Evolutionary conservation across 352 stramenopile genomes (phyloP).

Genomic region (Phytophthora pluvialis): DNA sequence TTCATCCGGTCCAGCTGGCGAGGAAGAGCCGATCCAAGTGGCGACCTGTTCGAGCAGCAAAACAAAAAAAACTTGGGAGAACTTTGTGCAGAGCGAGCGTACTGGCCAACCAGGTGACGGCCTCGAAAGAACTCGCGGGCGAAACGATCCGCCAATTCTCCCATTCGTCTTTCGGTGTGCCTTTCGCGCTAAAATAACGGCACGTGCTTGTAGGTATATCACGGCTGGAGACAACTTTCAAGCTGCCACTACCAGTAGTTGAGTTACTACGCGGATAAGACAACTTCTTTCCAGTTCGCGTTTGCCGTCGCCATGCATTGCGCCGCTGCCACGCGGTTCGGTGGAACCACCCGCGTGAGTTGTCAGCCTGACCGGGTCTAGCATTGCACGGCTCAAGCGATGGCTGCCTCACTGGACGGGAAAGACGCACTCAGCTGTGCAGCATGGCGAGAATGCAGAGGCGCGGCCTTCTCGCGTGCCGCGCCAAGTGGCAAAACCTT

Average conservation of each 20-base stretch:
- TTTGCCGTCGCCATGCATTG: slow-evolving; percentile 3
- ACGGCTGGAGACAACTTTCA: background rate
- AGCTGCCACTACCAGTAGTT: slow-evolving; percentile 3
- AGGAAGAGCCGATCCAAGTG: slow-evolving; percentile 24
- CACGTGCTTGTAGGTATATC: background rate
- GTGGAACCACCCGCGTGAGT: no score
- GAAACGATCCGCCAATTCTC: no score
- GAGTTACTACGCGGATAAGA: slow-evolving; percentile 17
- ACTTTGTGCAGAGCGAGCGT: slow-evolving; percentile 16
- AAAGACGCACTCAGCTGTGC: slow-evolving; percentile 21
- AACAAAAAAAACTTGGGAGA: slow-evolving; percentile 20
- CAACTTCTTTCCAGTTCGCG: slow-evolving; percentile 12
- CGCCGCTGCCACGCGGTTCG: slow-evolving; percentile 19
- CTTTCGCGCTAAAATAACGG: no score
- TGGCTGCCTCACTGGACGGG: slow-evolving; percentile 17
- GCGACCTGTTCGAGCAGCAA: slow-evolving; percentile 32
- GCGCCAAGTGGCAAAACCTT: slow-evolving; percentile 30
- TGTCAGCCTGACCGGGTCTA: slow-evolving; percentile 7
- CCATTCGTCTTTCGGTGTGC: no score
- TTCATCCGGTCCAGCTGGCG: no score
- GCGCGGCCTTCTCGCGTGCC: slow-evolving; percentile 21
- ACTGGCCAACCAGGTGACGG: slow-evolving; percentile 28
- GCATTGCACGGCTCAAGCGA: slow-evolving; percentile 8
- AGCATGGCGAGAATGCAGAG: slow-evolving; percentile 13
- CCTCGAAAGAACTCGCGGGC: background rate